Evolutionary conservation across 148 eudicot species (phyloP).

Genomic region (Nepenthes mirabilis): DNA sequence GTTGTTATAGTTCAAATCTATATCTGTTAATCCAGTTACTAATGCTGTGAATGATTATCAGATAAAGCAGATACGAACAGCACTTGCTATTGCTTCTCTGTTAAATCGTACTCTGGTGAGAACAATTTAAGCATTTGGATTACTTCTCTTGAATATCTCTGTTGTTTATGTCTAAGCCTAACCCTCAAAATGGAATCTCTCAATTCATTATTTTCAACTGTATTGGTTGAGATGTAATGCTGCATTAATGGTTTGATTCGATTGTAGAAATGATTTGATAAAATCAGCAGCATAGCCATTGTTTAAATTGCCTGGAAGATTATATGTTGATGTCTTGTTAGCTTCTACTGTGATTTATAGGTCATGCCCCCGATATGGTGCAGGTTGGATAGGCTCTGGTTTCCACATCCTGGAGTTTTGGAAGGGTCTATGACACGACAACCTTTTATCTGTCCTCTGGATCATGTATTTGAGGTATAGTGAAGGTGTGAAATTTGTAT

Average conservation of each 20-base stretch:
- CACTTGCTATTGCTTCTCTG: slow-evolving; percentile 82
- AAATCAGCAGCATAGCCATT: neutral
- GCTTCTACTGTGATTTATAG: slow-evolving; percentile 48
- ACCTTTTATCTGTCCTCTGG: slow-evolving; percentile 89
- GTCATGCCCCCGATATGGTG: slow-evolving; percentile 99
- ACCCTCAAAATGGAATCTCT: neutral
- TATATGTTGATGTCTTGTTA: slow-evolving; percentile 14
- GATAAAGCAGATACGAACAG: slow-evolving; percentile 91
- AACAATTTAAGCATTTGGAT: slow-evolving; percentile 5
- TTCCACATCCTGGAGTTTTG: slow-evolving; percentile 88
- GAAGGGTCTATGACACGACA: slow-evolving; percentile 72
- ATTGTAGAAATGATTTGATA: neutral
- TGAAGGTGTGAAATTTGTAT: neutral
- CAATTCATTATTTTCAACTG: neutral
- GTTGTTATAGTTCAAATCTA: slow-evolving; percentile 1
- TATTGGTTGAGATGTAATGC: too few relatives aligned
- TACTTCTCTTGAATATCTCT: slow-evolving; percentile 1
- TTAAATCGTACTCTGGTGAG: slow-evolving; percentile 90
- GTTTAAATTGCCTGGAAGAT: neutral
- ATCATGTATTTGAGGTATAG: slow-evolving; percentile 92
- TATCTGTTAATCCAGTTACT: slow-evolving; percentile 7
- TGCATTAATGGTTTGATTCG: too few relatives aligned
- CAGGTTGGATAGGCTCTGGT: slow-evolving; percentile 99
- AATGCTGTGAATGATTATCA: slow-evolving; percentile 18
- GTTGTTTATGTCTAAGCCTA: too few relatives aligned